These are phyloP conservation scores for Zostera marina DNA, from an alignment of 116 monocot species.

Conservation along the genomic window DNA sequence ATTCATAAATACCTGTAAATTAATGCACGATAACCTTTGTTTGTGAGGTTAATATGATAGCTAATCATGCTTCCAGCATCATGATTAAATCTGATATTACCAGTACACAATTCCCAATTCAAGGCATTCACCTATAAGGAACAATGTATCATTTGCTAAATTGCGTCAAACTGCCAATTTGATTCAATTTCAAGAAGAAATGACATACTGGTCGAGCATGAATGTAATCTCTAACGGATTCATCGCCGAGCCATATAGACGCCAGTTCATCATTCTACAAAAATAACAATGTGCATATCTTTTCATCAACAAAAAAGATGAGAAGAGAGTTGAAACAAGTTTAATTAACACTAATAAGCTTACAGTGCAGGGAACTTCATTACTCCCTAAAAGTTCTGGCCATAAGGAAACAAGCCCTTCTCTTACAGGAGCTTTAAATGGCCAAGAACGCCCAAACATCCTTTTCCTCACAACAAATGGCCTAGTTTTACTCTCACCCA, in stretches of 20 bases:
- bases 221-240: conserved; percentile 61
- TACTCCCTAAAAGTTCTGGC: conserved; percentile 40
- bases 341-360: conserved; percentile 1
- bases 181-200: conserved; percentile 1
- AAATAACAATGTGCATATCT: no score
- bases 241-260: conserved; percentile 60
- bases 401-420: conserved; percentile 80
- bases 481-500: conserved; percentile 45
- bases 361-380: conserved; percentile 59
- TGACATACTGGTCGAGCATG: conserved; percentile 56
- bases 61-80: conserved; percentile 89
- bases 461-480: conserved; percentile 75
- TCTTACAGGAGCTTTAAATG: conserved; percentile 65
- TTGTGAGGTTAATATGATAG: conserved; percentile 70
- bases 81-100: conserved; percentile 33
- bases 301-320: no score
- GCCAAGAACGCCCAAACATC: conserved; percentile 92
- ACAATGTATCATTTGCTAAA: background rate
- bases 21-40: conserved; percentile 52
- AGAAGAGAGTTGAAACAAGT: no score
- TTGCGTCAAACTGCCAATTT: no score
- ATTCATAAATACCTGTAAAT: conserved; percentile 69
- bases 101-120: conserved; percentile 55
- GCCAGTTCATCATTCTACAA: conserved; percentile 56
- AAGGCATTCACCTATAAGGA: conserved; percentile 19